These are phyloP conservation scores for Pichia thaimueangensis DNA, from an alignment of 805 yeast genomes.

Conservation along the genomic window DNA sequence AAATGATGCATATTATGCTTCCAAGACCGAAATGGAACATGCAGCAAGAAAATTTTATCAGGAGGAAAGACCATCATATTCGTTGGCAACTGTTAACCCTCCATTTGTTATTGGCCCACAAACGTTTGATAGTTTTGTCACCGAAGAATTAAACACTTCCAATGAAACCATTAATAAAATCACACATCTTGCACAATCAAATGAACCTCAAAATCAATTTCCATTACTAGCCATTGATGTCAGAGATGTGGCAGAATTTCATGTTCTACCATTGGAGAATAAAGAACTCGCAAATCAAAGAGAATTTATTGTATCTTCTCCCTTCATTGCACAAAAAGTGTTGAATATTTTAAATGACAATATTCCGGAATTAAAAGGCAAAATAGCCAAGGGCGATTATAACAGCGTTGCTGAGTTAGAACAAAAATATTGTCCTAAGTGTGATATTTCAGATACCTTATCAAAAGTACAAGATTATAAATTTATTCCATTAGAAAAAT, in stretches of 20 bases:
- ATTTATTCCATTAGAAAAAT: background rate
- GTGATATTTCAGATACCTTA: background rate
- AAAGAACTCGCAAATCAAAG: slow-evolving; percentile 31
- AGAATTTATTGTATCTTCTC: slow-evolving; percentile 22
- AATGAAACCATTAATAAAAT: slow-evolving; percentile 28
- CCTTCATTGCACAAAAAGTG: slow-evolving; percentile 27
- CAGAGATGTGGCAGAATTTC: slow-evolving; percentile 58
- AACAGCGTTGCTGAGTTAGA: background rate
- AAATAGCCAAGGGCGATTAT: slow-evolving; percentile 41
- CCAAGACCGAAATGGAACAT: slow-evolving; percentile 51
- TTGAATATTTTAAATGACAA: slow-evolving; percentile 31
- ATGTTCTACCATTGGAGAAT: slow-evolving; percentile 42
- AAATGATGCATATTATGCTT: slow-evolving; percentile 33
- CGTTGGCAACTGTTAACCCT: slow-evolving; percentile 38
- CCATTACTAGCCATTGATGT: slow-evolving; percentile 40
- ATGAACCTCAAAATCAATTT: slow-evolving; percentile 27
- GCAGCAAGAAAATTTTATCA: slow-evolving; percentile 51
- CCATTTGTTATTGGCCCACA: slow-evolving; percentile 48
- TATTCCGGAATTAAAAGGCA: slow-evolving; percentile 35
- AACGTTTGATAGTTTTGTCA: slow-evolving; percentile 32
- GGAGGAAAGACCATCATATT: slow-evolving; percentile 34
- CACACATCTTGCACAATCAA: slow-evolving; percentile 17
- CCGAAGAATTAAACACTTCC: slow-evolving; percentile 34
- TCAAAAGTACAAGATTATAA: background rate
- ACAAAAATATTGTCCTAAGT: background rate